phyloP scores from a whole-genome alignment of 768 basidiomycete genomes.

The Suillus paluster region DNA sequence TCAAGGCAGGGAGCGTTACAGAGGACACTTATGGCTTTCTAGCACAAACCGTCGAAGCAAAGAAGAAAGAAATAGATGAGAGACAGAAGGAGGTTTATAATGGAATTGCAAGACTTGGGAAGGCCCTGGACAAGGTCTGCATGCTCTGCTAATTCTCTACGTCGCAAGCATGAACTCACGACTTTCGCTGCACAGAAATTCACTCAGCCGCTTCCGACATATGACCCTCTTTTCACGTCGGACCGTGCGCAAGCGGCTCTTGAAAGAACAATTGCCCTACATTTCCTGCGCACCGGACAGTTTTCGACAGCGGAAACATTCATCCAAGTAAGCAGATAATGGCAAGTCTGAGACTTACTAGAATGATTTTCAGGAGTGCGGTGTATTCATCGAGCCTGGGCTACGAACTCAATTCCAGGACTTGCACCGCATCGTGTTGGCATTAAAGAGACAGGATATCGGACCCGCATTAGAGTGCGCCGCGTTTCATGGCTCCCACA shows the following conservation, averaged over 20 bases:
- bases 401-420: slow-evolving; percentile 63
- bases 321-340: slow-evolving; percentile 54
- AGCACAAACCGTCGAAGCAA: slow-evolving; percentile 61
- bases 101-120: slow-evolving; percentile 77
- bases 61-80: slow-evolving; percentile 86
- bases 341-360: slow-evolving; percentile 6
- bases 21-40: slow-evolving; percentile 55
- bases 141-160: neutral
- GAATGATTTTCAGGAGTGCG: slow-evolving; percentile 59
- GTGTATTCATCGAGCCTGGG: slow-evolving; percentile 55
- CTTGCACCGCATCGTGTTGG: slow-evolving; percentile 72
- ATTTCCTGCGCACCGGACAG: slow-evolving; percentile 82
- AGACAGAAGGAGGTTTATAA: slow-evolving; percentile 88
- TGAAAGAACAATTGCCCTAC: slow-evolving; percentile 72
- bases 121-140: slow-evolving; percentile 87
- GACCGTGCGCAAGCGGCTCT: slow-evolving; percentile 60
- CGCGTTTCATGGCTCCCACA: neutral
- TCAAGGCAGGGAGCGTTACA: slow-evolving; percentile 52
- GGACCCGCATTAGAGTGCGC: slow-evolving; percentile 78
- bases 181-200: slow-evolving; percentile 52
- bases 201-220: slow-evolving; percentile 62
- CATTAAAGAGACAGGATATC: slow-evolving; percentile 68
- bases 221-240: slow-evolving; percentile 69
- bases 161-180: slow-evolving; percentile 10
- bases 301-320: slow-evolving; percentile 79